These are phyloP conservation scores for Calocybe cyanea DNA, from an alignment of 768 basidiomycete genomes.

Conservation along the genomic window DNA sequence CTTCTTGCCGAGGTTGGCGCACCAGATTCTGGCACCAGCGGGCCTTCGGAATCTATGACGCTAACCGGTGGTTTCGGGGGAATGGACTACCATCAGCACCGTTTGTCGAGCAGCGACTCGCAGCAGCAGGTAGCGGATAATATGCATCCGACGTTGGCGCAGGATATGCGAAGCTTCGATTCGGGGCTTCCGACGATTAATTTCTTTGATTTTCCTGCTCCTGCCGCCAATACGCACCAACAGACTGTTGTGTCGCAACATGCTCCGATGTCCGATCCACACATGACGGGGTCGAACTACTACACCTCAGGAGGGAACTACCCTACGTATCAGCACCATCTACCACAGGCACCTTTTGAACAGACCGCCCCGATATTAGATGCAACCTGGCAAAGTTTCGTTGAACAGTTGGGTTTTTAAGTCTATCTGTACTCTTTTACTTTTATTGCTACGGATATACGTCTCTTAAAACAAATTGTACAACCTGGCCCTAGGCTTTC, in stretches of 20 bases:
- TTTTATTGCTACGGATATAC: too few species aligned
- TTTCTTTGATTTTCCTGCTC: constrained; percentile 25
- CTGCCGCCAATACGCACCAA: not conserved
- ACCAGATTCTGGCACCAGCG: constrained; percentile 1
- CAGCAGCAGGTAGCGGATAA: too few species aligned
- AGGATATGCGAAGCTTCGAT: constrained; percentile 36
- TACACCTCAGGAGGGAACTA: constrained; percentile 5
- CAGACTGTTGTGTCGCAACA: not conserved
- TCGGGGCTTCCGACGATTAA: constrained; percentile 20
- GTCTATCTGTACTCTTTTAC: too few species aligned
- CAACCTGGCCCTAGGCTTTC: too few species aligned
- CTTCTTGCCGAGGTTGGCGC: constrained; percentile 27
- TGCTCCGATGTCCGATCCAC: constrained; percentile 6
- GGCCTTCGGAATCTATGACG: constrained; percentile 2
- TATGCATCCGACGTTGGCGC: constrained; percentile 51
- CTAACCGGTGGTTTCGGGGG: constrained; percentile 5
- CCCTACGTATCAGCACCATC: constrained; percentile 9
- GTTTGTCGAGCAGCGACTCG: too few species aligned
- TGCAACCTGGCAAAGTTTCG: constrained; percentile 63
- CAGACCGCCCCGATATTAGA: constrained; percentile 43
- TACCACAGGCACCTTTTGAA: constrained; percentile 10
- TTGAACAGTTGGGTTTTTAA: constrained; percentile 61
- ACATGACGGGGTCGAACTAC: constrained; percentile 6
- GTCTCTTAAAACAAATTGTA: too few species aligned
- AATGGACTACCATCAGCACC: constrained; percentile 13